Evolutionary conservation across 148 eudicot genomes (phyloP), one percentile per base, ranked within the genome.

Genomic region (Rhododendron griersonianum): DNA sequence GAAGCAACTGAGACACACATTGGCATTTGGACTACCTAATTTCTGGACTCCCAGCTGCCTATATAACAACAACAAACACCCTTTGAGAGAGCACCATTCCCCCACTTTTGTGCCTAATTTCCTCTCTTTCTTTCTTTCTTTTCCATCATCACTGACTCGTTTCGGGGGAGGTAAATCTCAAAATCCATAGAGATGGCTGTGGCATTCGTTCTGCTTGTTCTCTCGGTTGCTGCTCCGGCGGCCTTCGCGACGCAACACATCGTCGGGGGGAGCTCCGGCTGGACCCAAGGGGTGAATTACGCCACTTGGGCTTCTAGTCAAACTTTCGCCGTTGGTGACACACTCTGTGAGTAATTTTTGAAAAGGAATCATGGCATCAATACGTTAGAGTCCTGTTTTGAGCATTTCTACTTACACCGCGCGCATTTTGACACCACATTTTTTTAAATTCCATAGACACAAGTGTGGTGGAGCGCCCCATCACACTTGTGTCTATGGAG

Each of bases 261-360:
- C 2, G 89, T 88, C 4, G 89, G 89, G 23, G 89, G 74, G 35
- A 78, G 73, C 85, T 10, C 28, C 18, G 89, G 87, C 37, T 88
- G 89, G 89, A 77, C 0, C 71, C 78, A 47, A 35, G 14, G 51
- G 4, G 87, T 18, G 9, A 35, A 82, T 82, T 88, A 81, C 61
- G 0, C 83, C 18, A 78, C 71, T 37, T 88, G 89, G 89, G 87
- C 87, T 4, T 23, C 83, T 0, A 18, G 76, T 4, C 44, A 85
- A 82, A 88, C 82, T 23, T 88, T 85, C 16, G 45, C 41, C 1
- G 80, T 78, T 19, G 87, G 87, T 13, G 89, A 88, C 65, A 82
- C 63, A 4, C 89, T 88, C 4, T 33, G 91, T 89, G 71, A 87
- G 87, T 89, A 10, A 25, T 25, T n/a, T 30, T 71, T 30, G 0